phyloP scores from a whole-genome alignment of 2,329 filamentous ascomycete genomes.

The Sphaceloma murrayae region DNA sequence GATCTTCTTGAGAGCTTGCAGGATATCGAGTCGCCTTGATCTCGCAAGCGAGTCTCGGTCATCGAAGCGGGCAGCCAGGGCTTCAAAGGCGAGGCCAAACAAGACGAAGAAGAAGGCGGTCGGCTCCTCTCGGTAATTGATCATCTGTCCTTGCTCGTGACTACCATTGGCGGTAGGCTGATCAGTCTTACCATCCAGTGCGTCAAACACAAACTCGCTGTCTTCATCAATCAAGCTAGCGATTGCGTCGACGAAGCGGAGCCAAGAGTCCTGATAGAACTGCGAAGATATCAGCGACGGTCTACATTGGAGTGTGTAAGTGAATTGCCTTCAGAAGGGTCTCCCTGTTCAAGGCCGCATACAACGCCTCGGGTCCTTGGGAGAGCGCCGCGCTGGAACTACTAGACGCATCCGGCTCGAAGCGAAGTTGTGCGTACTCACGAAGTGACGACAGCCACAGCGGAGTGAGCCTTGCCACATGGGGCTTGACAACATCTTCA shows the following conservation, averaged over 20 bases:
- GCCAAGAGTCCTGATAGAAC: constrained; percentile 96
- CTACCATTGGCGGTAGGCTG: constrained; percentile 25
- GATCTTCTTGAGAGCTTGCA: constrained; percentile 89
- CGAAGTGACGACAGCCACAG: constrained; percentile 87
- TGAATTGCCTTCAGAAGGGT: constrained; percentile 62
- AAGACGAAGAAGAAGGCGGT: constrained; percentile 98
- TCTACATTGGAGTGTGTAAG: not conserved
- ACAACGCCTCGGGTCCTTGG: constrained; percentile 84
- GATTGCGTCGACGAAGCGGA: constrained; percentile 93
- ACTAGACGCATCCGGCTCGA: constrained; percentile 95
- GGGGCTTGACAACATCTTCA: constrained; percentile 76
- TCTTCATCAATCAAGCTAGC: constrained; percentile 95
- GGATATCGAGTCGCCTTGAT: constrained; percentile 56
- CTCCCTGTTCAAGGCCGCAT: constrained; percentile 87
- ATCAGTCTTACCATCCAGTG: constrained; percentile 69
- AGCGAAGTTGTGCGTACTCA: constrained; percentile 85
- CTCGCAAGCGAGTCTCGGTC: constrained; percentile 24
- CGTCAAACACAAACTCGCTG: constrained; percentile 95
- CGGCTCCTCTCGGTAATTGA: constrained; percentile 96
- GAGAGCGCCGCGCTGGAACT: constrained; percentile 67
- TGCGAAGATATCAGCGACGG: constrained; percentile 22
- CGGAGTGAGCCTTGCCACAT: constrained; percentile 81
- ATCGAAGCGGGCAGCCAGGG: constrained; percentile 62
- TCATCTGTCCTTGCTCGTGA: constrained; percentile 45
- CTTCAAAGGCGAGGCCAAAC: constrained; percentile 93